These are phyloP conservation scores for Arthonia radiata DNA, from an alignment of 495 filamentous ascomycete genomes.

Conservation along the genomic window DNA sequence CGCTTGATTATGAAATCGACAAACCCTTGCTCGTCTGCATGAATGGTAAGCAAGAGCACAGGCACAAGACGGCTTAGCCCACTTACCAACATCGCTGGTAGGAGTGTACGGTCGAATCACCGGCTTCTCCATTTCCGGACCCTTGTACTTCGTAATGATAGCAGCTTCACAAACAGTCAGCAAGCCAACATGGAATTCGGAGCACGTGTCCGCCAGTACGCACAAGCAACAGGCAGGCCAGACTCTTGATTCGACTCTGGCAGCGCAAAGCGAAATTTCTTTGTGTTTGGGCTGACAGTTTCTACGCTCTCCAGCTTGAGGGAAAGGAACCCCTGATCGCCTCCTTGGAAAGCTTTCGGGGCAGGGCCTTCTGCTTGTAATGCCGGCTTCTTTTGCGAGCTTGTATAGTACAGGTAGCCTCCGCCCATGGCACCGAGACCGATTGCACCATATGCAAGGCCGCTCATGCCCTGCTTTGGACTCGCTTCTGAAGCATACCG, in stretches of 20 bases:
- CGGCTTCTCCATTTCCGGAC: constrained; percentile 50
- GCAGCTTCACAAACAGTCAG: constrained; percentile 24
- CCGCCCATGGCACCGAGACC: neutral
- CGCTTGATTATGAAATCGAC: constrained; percentile 78
- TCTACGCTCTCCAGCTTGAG: constrained; percentile 60
- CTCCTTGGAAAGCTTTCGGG: constrained; percentile 48
- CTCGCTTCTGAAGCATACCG: neutral
- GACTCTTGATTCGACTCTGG: constrained; percentile 64
- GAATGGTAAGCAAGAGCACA: neutral
- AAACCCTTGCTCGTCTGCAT: constrained; percentile 40
- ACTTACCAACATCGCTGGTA: constrained; percentile 55
- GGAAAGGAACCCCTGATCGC: constrained; percentile 62
- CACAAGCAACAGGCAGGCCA: constrained; percentile 54
- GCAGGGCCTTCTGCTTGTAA: neutral
- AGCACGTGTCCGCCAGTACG: constrained; percentile 4
- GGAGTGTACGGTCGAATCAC: constrained; percentile 84
- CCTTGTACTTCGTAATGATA: constrained; percentile 68
- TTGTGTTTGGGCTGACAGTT: constrained; percentile 66
- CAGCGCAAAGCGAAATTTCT: constrained; percentile 59
- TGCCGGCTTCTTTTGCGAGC: neutral
- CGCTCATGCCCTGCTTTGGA: neutral
- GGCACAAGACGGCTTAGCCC: neutral
- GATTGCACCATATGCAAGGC: neutral
- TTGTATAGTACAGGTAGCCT: neutral
- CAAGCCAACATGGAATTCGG: neutral